Conservation (phyloP, 148 eudicot genomes). For the Talinum fruticosum region DNA sequence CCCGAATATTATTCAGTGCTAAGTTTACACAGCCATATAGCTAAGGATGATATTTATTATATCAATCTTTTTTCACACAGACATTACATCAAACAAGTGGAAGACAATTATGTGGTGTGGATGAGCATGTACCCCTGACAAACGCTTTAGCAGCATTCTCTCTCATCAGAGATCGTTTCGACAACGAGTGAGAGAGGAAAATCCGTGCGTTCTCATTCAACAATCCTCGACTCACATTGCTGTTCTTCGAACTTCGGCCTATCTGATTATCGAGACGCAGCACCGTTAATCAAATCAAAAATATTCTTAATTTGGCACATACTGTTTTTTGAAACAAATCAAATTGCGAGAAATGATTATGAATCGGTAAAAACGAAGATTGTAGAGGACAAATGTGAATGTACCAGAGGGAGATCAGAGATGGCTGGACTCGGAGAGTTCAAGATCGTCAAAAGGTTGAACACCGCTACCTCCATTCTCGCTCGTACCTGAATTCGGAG, state of each 20-base stretch:
- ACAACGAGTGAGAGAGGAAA: slow-evolving; percentile 67
- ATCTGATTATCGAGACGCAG: slow-evolving; percentile 25
- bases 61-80: not conserved
- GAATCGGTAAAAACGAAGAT: not conserved
- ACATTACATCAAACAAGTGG: slow-evolving; percentile 17
- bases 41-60: not conserved
- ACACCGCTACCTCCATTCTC: slow-evolving; percentile 83
- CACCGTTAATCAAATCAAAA: not conserved
- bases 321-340: not conserved
- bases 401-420: slow-evolving; percentile 76
- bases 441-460: slow-evolving; percentile 64
- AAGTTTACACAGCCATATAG: not conserved
- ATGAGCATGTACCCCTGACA: slow-evolving; percentile 54
- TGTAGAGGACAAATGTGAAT: not conserved
- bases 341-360: not conserved
- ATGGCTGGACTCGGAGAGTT: slow-evolving; percentile 62
- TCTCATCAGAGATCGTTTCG: slow-evolving; percentile 62
- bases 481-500: slow-evolving; percentile 61
- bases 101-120: not conserved
- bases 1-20: not conserved
- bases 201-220: slow-evolving; percentile 65
- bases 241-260: slow-evolving; percentile 28
- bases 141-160: slow-evolving; percentile 76
- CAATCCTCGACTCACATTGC: slow-evolving; percentile 56
- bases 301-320: not conserved